A percentile compares a stretch with the other conserved stretches of the same genome.
These are phyloP conservation scores for Solanum virginianum DNA, from an alignment of 257 asterid genomes.

Conservation along the genomic window DNA sequence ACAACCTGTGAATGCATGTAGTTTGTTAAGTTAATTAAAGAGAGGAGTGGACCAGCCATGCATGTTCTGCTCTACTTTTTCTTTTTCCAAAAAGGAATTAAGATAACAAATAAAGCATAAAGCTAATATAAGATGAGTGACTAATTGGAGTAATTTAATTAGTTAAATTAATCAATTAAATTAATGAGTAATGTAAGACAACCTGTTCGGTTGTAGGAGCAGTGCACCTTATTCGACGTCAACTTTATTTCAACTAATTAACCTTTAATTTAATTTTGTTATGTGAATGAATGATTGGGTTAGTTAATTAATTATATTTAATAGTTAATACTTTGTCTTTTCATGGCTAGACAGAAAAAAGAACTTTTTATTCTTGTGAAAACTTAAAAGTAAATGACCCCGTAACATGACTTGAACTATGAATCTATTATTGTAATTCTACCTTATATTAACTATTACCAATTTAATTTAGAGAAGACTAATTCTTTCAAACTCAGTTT, in stretches of 20 bases:
- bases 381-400: neutral
- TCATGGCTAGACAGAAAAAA: neutral
- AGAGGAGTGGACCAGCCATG: neutral
- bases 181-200: constrained; percentile 30
- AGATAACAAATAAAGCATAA: neutral
- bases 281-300: neutral
- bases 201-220: constrained; percentile 26
- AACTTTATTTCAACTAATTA: neutral
- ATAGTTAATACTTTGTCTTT: neutral
- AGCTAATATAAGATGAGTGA: neutral
- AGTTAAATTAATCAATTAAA: neutral
- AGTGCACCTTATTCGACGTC: constrained; percentile 10
- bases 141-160: neutral
- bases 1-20: constrained; percentile 13
- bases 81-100: neutral
- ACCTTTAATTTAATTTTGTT: neutral
- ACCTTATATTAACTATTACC: neutral
- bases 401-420: neutral
- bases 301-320: neutral
- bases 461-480: too few relatives aligned
- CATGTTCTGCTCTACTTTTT: neutral
- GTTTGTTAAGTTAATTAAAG: neutral
- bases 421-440: neutral
- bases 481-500: neutral
- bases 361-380: neutral